phyloP scores from a whole-genome alignment of 139 green algal species.

The Tetraselmis striata region DNA sequence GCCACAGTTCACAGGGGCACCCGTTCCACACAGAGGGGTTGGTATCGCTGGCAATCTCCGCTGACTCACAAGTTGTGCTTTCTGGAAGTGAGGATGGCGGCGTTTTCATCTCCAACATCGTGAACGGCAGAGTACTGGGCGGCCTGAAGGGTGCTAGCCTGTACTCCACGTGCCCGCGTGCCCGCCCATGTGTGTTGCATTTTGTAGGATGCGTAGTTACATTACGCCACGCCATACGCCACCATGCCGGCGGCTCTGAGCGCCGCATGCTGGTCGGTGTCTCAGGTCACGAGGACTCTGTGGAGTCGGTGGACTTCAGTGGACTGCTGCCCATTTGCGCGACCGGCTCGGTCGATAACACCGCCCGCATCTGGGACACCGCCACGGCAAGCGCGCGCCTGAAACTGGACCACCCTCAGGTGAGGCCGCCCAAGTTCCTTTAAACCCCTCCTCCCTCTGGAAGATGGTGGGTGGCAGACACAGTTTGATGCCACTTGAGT shows the following conservation, averaged over 20 bases:
- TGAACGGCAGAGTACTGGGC: constrained; percentile 38
- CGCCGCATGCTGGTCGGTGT: too few relatives aligned
- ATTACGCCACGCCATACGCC: too few relatives aligned
- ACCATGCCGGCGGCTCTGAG: too few relatives aligned
- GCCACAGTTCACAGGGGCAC: constrained; percentile 11
- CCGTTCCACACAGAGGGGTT: constrained; percentile 65
- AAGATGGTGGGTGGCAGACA: too few relatives aligned
- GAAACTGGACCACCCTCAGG: constrained; percentile 50
- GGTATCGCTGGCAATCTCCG: constrained; percentile 56
- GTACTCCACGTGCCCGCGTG: too few relatives aligned
- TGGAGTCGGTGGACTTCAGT: constrained; percentile 66
- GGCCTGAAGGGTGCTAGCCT: constrained; percentile 31
- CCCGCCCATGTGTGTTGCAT: too few relatives aligned
- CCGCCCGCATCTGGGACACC: constrained; percentile 69
- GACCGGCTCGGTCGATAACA: constrained; percentile 64
- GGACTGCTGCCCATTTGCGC: constrained; percentile 43
- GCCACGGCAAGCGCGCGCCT: constrained; percentile 25
- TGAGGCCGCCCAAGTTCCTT: too few relatives aligned
- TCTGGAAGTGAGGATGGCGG: constrained; percentile 59
- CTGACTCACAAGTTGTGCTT: constrained; percentile 40
- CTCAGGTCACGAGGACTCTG: constrained; percentile 61
- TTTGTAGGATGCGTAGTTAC: too few relatives aligned
- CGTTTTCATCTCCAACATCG: constrained; percentile 53
- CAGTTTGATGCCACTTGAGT: too few relatives aligned
- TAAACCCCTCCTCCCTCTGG: too few relatives aligned